A percentile compares a stretch with the other conserved stretches of the same genome.
Conservation (phyloP, 1,284 basidiomycete species). For the Schizophyllum amplum region DNA sequence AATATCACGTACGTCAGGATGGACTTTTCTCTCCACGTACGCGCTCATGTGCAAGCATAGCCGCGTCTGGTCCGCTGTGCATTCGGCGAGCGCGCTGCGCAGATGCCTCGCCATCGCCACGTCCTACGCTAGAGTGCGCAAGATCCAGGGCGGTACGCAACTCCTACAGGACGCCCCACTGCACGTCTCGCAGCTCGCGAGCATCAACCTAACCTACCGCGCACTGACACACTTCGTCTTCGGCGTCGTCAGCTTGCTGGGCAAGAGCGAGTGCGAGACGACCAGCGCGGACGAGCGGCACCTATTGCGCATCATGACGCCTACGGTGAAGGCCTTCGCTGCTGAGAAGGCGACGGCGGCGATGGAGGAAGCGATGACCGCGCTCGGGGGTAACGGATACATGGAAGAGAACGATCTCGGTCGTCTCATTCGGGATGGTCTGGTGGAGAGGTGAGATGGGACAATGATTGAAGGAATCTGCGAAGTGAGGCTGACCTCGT, state of each 20-base stretch:
- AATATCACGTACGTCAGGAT: conserved; percentile 48
- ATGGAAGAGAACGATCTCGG: conserved; percentile 75
- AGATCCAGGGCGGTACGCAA: conserved; percentile 36
- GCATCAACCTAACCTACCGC: conserved; percentile 52
- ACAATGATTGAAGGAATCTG: neutral
- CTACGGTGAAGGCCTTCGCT: conserved; percentile 64
- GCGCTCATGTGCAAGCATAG: neutral
- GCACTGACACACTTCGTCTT: conserved; percentile 59
- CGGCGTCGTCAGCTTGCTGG: conserved; percentile 50
- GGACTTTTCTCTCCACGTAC: neutral
- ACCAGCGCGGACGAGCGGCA: conserved; percentile 40
- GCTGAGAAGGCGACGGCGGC: conserved; percentile 55
- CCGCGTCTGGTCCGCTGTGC: conserved; percentile 59
- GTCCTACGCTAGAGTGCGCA: conserved; percentile 51
- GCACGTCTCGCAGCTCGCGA: conserved; percentile 58
- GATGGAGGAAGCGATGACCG: conserved; percentile 70
- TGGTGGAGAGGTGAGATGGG: conserved; percentile 1
- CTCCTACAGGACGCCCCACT: conserved; percentile 48
- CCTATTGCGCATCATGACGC: conserved; percentile 60
- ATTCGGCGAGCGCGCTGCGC: conserved; percentile 50
- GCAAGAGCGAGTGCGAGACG: conserved; percentile 49
- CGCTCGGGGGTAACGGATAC: conserved; percentile 73
- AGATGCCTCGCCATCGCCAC: conserved; percentile 57
- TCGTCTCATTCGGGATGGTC: conserved; percentile 26
- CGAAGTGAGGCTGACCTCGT: conserved; percentile 53